Percentiles rank a stretch among this genome's conserved stretches.
phyloP scores from a whole-genome alignment of 148 eudicot species.

The Rhododendron henanense region DNA sequence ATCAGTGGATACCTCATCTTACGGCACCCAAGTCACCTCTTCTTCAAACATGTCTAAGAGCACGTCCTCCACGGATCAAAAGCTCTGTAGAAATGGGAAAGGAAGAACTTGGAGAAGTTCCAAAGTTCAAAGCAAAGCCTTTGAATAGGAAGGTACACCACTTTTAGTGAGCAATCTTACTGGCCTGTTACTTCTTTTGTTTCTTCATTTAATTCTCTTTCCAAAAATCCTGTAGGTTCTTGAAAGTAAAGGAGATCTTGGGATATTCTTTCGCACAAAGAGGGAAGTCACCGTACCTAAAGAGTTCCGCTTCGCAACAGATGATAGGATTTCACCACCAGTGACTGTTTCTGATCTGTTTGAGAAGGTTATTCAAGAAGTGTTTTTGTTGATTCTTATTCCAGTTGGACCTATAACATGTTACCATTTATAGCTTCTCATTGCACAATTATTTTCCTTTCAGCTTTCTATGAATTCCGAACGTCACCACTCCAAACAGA shows the following conservation, averaged over 20 bases:
- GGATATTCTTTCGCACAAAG: constrained; percentile 64
- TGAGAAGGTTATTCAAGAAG: constrained; percentile 56
- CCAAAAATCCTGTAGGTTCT: constrained; percentile 48
- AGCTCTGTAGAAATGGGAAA: constrained; percentile 71
- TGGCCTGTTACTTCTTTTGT: background rate
- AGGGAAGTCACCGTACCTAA: constrained; percentile 77
- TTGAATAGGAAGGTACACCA: constrained; percentile 71
- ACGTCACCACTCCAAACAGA: constrained; percentile 40
- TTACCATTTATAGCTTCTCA: background rate
- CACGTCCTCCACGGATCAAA: constrained; percentile 69
- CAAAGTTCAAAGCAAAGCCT: constrained; percentile 91
- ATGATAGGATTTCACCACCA: constrained; percentile 76
- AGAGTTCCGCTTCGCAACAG: constrained; percentile 82
- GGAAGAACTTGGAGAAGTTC: constrained; percentile 76
- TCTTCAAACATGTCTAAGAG: constrained; percentile 84
- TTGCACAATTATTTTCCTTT: background rate
- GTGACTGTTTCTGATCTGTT: constrained; percentile 58
- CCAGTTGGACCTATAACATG: background rate
- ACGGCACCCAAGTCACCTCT: constrained; percentile 77
- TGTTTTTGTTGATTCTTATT: background rate
- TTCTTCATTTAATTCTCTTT: background rate
- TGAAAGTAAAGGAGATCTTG: constrained; percentile 90
- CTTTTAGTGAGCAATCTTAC: background rate
- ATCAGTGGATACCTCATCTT: constrained; percentile 59
- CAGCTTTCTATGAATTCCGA: constrained; percentile 83